phyloP scores from a whole-genome alignment of 148 eudicot species.

The Silene latifolia region DNA sequence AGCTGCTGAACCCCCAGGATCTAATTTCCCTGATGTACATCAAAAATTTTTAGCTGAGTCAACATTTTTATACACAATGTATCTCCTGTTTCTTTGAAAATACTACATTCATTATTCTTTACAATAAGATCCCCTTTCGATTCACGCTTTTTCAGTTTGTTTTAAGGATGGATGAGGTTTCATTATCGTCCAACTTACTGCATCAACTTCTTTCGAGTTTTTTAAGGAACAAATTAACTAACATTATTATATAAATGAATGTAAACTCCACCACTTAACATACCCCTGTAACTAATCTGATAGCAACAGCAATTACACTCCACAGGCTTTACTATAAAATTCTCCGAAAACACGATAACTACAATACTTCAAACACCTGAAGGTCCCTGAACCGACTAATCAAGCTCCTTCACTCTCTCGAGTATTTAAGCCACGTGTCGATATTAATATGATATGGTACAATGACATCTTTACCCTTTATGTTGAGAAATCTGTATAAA shows the following conservation, averaged over 20 bases:
- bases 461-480: conserved; percentile 13
- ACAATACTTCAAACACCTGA: no score
- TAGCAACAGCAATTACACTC: no score
- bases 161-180: neutral
- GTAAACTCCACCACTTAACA: no score
- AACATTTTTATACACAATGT: neutral
- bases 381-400: no score
- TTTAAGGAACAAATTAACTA: no score
- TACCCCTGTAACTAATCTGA: no score
- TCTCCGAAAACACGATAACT: no score
- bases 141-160: neutral
- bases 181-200: neutral
- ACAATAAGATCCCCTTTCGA: neutral
- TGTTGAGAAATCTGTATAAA: neutral
- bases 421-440: neutral
- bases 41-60: neutral
- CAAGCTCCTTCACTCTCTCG: neutral
- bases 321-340: no score
- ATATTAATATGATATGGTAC: conserved; percentile 24
- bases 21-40: conserved; percentile 4
- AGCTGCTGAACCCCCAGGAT: no score
- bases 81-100: neutral
- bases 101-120: conserved; percentile 25
- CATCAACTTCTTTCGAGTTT: no score
- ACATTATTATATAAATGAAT: no score